Base-by-base conservation (phyloP, 495 filamentous ascomycete genomes). In the Aspergillus avenaceus region DNA sequence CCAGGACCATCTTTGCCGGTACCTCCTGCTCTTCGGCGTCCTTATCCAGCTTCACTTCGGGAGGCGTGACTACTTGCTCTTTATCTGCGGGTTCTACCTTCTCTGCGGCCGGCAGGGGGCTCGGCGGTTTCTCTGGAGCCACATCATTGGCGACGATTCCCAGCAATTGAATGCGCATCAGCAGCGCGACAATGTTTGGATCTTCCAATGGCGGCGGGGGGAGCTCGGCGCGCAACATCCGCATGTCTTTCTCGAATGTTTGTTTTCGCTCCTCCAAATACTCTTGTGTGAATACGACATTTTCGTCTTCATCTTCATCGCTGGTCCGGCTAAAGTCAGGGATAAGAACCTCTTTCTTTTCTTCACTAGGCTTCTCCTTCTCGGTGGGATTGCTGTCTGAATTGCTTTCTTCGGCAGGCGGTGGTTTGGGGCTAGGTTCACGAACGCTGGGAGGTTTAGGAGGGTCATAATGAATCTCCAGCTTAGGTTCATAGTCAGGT, bases 221-320 rank as follows among this genome's bases (percentile, higher is more conserved):
- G 48, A 78, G 53, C 54, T 75, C 73, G 7, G 71, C 64, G 32
- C 74, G 64, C 25, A 80, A 60, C 5, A 57, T 50, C 29, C 66
- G 56, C 60, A 79, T 70, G 25, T 76, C 70, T 36, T 66, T 72
- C 47, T 79, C 73, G 26, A 76, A 77, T 1, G 69, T 69, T 12
- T 55, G 63, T 53, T 76, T 75, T 16, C 73, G 64, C 48, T 74
- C 69, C n/a, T 75, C 69, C 7, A 78, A 58, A 50, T 79, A 76
- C 27, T 77, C 74, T 18, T 79, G 70, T 7, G 70, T 77, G 19
- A 80, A 73, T 14, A 72, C 60, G 3, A 61, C 56, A 41, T 71
- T 71, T 16, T 75, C 72, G 31, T 74, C 71, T n/a, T 75, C 70
- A 40, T 76, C 72, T 50, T 74, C 71, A 12, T 75, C 72, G 41